Conservation (phyloP, 1,139 yeast genomes). For the Geotrichum restrictum region DNA sequence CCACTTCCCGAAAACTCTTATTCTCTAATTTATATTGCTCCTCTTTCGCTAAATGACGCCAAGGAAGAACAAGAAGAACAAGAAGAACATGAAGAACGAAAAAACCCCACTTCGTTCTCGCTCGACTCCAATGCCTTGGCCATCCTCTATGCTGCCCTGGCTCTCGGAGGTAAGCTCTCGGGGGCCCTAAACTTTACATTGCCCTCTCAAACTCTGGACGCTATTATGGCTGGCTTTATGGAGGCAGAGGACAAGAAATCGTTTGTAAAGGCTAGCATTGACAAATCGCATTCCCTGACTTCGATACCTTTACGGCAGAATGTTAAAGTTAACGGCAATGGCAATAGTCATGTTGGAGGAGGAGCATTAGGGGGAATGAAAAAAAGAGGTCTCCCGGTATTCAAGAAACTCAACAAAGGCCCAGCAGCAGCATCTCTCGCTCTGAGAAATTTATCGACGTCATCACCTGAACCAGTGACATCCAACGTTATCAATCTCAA, state of each 20-base stretch:
- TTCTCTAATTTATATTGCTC: conserved; percentile 45
- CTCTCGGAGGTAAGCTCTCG: not conserved
- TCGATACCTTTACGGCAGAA: not conserved
- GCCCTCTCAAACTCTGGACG: conserved; percentile 39
- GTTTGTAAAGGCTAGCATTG: conserved; percentile 40
- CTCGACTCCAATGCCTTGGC: conserved; percentile 50
- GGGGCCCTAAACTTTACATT: conserved; percentile 4
- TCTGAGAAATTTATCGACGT: too few relatives aligned
- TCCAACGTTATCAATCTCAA: not conserved
- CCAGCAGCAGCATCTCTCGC: not conserved
- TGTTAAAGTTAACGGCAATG: not conserved
- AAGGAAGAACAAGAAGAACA: conserved; percentile 47
- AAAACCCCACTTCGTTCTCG: conserved; percentile 33
- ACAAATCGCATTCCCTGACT: too few relatives aligned
- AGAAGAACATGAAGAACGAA: too few relatives aligned
- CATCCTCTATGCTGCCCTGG: not conserved
- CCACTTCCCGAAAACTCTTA: conserved; percentile 35
- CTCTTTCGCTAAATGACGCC: conserved; percentile 45
- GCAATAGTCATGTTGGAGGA: too few relatives aligned
- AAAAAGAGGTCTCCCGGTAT: conserved; percentile 1
- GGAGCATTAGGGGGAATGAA: too few relatives aligned
- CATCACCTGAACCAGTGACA: too few relatives aligned
- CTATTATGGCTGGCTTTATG: conserved; percentile 59
- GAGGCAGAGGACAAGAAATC: conserved; percentile 42
- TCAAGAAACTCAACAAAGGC: not conserved